These are phyloP conservation scores for Rosa chinensis DNA, from an alignment of 306 rosid genomes.

Conservation along the genomic window DNA sequence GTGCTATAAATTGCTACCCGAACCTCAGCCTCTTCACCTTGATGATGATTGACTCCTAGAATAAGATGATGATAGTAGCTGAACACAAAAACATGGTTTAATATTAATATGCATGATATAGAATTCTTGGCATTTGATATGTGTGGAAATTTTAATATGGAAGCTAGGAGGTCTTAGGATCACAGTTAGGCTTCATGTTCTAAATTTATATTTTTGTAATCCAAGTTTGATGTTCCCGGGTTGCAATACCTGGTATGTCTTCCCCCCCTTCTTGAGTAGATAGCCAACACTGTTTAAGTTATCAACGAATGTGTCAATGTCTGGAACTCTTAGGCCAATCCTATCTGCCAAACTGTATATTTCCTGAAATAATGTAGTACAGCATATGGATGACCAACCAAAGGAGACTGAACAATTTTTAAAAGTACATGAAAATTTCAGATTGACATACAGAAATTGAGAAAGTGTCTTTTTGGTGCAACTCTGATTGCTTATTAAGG, in stretches of 20 bases:
- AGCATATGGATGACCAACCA: slow-evolving; percentile 12
- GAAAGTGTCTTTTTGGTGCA: slow-evolving; percentile 79
- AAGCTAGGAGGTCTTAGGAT: not conserved
- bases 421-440: slow-evolving; percentile 14
- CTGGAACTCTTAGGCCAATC: slow-evolving; percentile 78
- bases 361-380: slow-evolving; percentile 57
- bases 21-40: slow-evolving; percentile 49
- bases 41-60: slow-evolving; percentile 47
- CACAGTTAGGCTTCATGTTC: not conserved
- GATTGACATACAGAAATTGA: slow-evolving; percentile 58
- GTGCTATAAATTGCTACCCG: not conserved
- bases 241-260: slow-evolving; percentile 74
- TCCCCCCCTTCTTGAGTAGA: slow-evolving; percentile 87
- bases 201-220: too few relatives aligned
- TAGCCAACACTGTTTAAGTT: slow-evolving; percentile 80
- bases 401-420: slow-evolving; percentile 7
- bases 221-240: not conserved
- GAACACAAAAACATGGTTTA: slow-evolving; percentile 18
- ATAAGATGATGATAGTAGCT: slow-evolving; percentile 84
- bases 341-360: slow-evolving; percentile 88
- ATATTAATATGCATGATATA: not conserved
- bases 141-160: not conserved
- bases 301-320: slow-evolving; percentile 73
- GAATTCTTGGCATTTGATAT: not conserved
- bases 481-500: slow-evolving; percentile 88